phyloP scores from a whole-genome alignment of 2,329 filamentous ascomycete genomes.

The Chrysoporthe cubensis region DNA sequence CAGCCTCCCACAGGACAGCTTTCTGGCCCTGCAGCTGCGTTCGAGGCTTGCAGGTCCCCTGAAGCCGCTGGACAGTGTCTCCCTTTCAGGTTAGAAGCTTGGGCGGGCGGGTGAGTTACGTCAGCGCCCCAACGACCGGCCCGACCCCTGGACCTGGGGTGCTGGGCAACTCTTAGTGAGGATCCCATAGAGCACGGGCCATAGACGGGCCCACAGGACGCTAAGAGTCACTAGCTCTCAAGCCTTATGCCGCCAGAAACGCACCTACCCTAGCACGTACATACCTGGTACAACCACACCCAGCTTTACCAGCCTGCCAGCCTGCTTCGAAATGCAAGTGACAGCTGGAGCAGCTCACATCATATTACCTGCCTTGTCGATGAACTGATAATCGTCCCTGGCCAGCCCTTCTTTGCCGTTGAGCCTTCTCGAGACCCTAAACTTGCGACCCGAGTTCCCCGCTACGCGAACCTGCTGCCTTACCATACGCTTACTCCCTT shows the following conservation, averaged over 20 bases:
- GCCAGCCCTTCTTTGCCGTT: not conserved
- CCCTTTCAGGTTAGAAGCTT: not conserved
- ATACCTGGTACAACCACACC: slow-evolving; percentile 1
- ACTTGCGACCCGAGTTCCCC: not conserved
- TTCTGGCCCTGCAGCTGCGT: not conserved
- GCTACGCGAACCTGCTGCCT: not conserved
- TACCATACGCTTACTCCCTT: not conserved
- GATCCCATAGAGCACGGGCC: not conserved
- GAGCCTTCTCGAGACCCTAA: not conserved
- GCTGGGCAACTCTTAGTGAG: not conserved
- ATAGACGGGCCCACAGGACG: not conserved
- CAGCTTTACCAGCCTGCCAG: not conserved
- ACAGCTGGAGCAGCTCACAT: slow-evolving; percentile 10
- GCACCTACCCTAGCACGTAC: not conserved
- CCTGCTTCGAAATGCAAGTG: not conserved
- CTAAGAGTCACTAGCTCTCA: not conserved
- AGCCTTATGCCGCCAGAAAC: not conserved
- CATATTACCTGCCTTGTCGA: slow-evolving; percentile 6
- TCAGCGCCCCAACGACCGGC: not conserved
- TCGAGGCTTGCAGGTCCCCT: not conserved
- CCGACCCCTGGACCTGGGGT: not conserved
- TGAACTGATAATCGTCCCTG: not conserved
- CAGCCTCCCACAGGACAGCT: not conserved
- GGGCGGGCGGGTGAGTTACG: not conserved
- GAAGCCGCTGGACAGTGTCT: not conserved